Evolutionary conservation across 2,329 filamentous ascomycete species (phyloP).

Genomic region (Ampelomyces quisqualis): DNA sequence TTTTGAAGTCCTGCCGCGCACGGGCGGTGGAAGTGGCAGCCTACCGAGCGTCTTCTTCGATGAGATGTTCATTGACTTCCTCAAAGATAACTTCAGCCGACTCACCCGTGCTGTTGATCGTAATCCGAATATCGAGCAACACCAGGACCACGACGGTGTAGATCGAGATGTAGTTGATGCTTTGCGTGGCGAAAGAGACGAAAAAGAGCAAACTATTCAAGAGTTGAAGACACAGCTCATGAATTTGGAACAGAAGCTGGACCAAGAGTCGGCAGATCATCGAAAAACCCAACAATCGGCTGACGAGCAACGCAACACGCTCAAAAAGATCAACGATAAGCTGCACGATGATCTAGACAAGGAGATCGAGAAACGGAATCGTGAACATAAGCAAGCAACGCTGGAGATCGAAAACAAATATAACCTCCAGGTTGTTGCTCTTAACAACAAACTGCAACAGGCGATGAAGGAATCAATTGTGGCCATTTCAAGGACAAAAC

Average conservation of each 20-base stretch:
- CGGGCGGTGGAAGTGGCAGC: conserved; percentile 49
- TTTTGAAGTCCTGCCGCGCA: conserved; percentile 82
- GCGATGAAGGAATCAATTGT: conserved; percentile 29
- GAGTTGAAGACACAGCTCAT: conserved; percentile 59
- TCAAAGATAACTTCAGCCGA: conserved; percentile 93
- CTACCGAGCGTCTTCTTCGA: conserved; percentile 85
- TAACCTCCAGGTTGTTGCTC: conserved; percentile 43
- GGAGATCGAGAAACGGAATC: conserved; percentile 57
- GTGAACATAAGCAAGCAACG: conserved; percentile 34
- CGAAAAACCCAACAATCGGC: conserved; percentile 59
- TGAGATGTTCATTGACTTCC: conserved; percentile 81
- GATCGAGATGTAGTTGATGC: conserved; percentile 92
- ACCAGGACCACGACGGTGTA: conserved; percentile 82
- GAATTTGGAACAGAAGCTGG: conserved; percentile 58
- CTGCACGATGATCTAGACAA: conserved; percentile 70
- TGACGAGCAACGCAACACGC: conserved; percentile 50
- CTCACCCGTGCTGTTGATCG: conserved; percentile 83
- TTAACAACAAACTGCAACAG: conserved; percentile 42
- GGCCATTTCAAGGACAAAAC: conserved; percentile 30
- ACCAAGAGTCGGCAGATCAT: conserved; percentile 74
- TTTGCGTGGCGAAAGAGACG: conserved; percentile 72
- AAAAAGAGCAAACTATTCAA: conserved; percentile 64
- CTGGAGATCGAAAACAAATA: conserved; percentile 53
- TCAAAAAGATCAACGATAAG: conserved; percentile 68
- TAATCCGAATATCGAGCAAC: conserved; percentile 83